These are phyloP conservation scores for Hordeum marinum DNA, from an alignment of 176 grass and related monocot genomes.

Conservation along the genomic window DNA sequence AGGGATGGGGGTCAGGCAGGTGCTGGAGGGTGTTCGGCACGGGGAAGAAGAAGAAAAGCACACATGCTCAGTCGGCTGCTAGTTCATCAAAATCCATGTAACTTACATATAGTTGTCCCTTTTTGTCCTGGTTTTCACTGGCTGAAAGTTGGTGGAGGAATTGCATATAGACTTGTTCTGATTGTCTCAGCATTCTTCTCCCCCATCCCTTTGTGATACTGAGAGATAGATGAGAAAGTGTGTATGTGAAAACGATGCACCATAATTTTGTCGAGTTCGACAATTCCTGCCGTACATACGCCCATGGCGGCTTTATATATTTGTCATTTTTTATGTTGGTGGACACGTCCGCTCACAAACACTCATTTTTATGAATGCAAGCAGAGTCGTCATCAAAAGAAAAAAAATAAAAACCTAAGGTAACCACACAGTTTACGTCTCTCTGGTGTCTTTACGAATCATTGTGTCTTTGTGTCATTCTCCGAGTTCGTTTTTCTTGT, in stretches of 20 bases:
- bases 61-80: not conserved
- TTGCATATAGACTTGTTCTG: not conserved
- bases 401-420: not conserved
- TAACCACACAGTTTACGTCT: not conserved
- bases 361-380: not conserved
- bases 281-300: not conserved
- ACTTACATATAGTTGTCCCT: not conserved
- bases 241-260: not conserved
- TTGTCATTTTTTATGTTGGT: not conserved
- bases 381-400: rapidly evolving
- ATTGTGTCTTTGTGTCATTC: not conserved
- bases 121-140: not conserved
- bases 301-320: not conserved
- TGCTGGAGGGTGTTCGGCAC: not conserved
- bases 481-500: not conserved
- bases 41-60: not conserved
- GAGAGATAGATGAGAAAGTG: not conserved
- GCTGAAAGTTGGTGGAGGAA: not conserved
- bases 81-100: not conserved
- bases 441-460: not conserved
- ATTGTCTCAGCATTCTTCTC: not conserved
- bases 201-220: not conserved
- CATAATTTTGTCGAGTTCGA: not conserved
- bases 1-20: no score
- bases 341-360: no score